Conservation (phyloP, 345 rosid species). For the Ceriops decandra region DNA sequence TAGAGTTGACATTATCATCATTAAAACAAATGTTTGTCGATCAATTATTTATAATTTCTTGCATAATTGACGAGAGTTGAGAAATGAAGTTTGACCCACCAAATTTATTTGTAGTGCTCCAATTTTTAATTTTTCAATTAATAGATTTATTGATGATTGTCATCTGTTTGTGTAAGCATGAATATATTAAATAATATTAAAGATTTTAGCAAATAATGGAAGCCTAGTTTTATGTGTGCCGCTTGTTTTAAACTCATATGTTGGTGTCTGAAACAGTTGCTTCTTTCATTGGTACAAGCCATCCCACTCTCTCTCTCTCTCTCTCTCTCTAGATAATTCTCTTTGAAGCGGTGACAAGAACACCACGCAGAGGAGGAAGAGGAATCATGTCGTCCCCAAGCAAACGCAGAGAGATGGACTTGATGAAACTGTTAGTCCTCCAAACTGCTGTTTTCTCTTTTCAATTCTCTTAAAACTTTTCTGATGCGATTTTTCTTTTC, state of each 20-base stretch:
- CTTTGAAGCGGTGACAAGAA: slow-evolving; percentile 1
- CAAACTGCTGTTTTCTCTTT: neutral
- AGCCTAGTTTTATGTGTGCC: neutral
- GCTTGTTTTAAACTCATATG: neutral
- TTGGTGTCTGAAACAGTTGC: neutral
- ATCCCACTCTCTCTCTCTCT: neutral
- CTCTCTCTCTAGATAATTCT: neutral
- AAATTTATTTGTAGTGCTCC: too few relatives aligned
- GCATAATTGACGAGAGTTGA: too few relatives aligned
- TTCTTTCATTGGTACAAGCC: slow-evolving; percentile 16
- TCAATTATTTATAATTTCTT: too few relatives aligned
- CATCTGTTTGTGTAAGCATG: too few relatives aligned
- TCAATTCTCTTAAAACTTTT: neutral
- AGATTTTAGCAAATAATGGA: too few relatives aligned
- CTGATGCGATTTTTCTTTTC: neutral
- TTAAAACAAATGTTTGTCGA: too few relatives aligned
- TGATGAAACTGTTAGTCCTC: slow-evolving; percentile 58
- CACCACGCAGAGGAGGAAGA: neutral
- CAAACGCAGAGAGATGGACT: slow-evolving; percentile 77
- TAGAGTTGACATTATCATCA: too few relatives aligned
- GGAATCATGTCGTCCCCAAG: slow-evolving; percentile 62
- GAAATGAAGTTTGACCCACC: too few relatives aligned
- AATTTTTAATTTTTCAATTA: too few relatives aligned
- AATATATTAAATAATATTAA: too few relatives aligned
- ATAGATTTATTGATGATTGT: too few relatives aligned